Evolutionary conservation across 495 filamentous ascomycete genomes (phyloP).

Genomic region (Talaromyces adpressus): DNA sequence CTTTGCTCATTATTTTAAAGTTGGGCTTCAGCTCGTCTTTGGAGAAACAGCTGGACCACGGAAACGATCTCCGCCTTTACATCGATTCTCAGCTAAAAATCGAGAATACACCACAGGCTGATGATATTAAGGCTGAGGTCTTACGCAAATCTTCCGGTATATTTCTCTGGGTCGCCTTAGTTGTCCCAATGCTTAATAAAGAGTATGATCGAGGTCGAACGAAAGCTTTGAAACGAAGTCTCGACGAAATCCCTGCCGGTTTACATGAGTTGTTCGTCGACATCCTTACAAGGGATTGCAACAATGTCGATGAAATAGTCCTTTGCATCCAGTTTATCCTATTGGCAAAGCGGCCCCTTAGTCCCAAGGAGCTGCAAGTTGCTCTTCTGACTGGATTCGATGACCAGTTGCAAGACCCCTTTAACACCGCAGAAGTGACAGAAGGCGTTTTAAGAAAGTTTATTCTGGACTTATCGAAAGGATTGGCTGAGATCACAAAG

Average conservation of each 20-base stretch:
- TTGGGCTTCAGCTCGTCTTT: slow-evolving; percentile 8
- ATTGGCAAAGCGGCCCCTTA: slow-evolving; percentile 23
- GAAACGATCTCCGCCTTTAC: slow-evolving; percentile 15
- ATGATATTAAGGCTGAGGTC: neutral
- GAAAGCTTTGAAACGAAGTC: slow-evolving; percentile 22
- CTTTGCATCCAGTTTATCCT: slow-evolving; percentile 34
- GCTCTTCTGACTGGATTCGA: slow-evolving; percentile 14
- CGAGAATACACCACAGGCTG: neutral
- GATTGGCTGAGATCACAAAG: slow-evolving; percentile 32
- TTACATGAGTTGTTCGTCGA: slow-evolving; percentile 33
- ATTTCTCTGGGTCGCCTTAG: slow-evolving; percentile 21
- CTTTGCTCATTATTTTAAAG: too few relatives aligned
- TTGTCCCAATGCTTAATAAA: slow-evolving; percentile 13
- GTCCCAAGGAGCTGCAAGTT: slow-evolving; percentile 24
- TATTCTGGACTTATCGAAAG: slow-evolving; percentile 5
- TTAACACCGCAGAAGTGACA: slow-evolving; percentile 9
- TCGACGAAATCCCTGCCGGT: slow-evolving; percentile 26
- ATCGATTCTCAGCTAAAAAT: slow-evolving; percentile 9
- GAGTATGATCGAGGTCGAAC: slow-evolving; percentile 22
- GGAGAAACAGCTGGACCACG: slow-evolving; percentile 13
- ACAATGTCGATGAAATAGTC: slow-evolving; percentile 19
- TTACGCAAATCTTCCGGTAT: slow-evolving; percentile 14
- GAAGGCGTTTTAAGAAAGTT: slow-evolving; percentile 22
- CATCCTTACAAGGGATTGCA: slow-evolving; percentile 25
- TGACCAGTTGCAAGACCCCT: slow-evolving; percentile 15